Evolutionary conservation across 2,329 filamentous ascomycete genomes (phyloP).

Genomic region (Pseudogymnoascus sp.): DNA sequence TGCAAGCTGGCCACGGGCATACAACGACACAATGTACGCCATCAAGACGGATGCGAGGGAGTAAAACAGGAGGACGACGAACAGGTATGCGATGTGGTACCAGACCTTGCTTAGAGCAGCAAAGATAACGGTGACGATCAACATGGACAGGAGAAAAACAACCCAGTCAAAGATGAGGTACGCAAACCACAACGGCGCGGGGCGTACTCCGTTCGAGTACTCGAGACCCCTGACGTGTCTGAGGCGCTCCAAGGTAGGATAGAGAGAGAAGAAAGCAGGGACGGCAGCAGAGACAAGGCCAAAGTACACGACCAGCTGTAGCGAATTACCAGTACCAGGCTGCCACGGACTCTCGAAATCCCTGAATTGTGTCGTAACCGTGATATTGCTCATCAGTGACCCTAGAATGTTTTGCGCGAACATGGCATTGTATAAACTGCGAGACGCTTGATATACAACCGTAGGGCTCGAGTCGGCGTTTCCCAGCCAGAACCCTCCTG

Average conservation of each 20-base stretch:
- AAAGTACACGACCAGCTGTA: constrained; percentile 78
- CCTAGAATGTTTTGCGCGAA: constrained; percentile 59
- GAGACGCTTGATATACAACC: constrained; percentile 64
- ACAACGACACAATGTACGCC: constrained; percentile 75
- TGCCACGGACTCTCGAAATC: constrained; percentile 69
- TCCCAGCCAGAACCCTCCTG: constrained; percentile 74
- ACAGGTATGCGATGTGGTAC: constrained; percentile 76
- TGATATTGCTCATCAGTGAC: constrained; percentile 57
- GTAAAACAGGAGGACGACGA: constrained; percentile 73
- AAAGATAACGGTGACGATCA: constrained; percentile 63
- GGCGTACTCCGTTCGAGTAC: constrained; percentile 84
- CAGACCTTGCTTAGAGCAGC: constrained; percentile 55
- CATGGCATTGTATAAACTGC: constrained; percentile 48
- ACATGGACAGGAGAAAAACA: constrained; percentile 61
- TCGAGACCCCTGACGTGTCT: constrained; percentile 75
- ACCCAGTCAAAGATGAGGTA: constrained; percentile 75
- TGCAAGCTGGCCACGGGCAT: constrained; percentile 69
- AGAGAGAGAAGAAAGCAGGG: constrained; percentile 81
- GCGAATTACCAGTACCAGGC: constrained; percentile 59
- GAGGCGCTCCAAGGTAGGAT: constrained; percentile 77
- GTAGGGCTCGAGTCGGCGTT: constrained; percentile 53
- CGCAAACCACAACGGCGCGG: constrained; percentile 75
- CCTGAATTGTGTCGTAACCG: constrained; percentile 65
- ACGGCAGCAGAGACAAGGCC: constrained; percentile 70
- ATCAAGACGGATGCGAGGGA: constrained; percentile 70